A percentile compares a stretch with the other conserved stretches of the same genome.
phyloP scores from a whole-genome alignment of 768 basidiomycete genomes.

The Auricularia sp. region DNA sequence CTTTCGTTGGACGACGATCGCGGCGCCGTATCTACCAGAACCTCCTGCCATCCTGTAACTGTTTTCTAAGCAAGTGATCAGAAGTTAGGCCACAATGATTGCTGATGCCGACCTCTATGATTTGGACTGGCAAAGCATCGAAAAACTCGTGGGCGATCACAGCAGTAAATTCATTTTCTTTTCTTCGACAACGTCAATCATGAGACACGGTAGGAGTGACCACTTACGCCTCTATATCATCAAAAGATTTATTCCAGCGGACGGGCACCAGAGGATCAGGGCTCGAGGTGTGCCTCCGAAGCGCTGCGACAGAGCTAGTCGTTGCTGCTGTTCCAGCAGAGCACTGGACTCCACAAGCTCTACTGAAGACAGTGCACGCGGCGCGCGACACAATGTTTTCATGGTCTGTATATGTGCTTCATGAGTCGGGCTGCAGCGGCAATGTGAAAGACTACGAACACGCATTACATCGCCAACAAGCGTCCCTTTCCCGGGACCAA shows the following conservation, averaged over 20 bases:
- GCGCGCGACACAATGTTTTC: conserved; percentile 45
- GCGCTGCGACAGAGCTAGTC: conserved; percentile 23
- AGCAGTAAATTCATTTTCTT: conserved; percentile 53
- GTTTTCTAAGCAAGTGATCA: conserved; percentile 45
- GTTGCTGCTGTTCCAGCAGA: conserved; percentile 45
- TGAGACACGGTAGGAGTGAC: conserved; percentile 14
- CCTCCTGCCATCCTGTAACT: conserved; percentile 74
- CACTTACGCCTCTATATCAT: conserved; percentile 44
- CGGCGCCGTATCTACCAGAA: conserved; percentile 48
- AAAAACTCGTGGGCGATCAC: conserved; percentile 96
- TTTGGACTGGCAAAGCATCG: conserved; percentile 87
- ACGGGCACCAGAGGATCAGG: conserved; percentile 29
- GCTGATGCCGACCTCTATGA: conserved; percentile 58
- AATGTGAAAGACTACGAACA: conserved; percentile 34
- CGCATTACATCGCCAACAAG: conserved; percentile 83
- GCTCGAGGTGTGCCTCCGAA: conserved; percentile 6
- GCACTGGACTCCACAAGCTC: conserved; percentile 77
- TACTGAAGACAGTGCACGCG: conserved; percentile 34
- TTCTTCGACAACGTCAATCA: conserved; percentile 9
- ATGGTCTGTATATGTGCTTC: neutral
- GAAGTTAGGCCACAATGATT: neutral
- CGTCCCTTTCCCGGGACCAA: conserved; percentile 91
- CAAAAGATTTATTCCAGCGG: conserved; percentile 65
- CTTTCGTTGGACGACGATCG: neutral
- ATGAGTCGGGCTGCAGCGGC: neutral